These are phyloP conservation scores for Globisporangium uncinulatum DNA, from an alignment of 352 stramenopile genomes.

Conservation along the genomic window DNA sequence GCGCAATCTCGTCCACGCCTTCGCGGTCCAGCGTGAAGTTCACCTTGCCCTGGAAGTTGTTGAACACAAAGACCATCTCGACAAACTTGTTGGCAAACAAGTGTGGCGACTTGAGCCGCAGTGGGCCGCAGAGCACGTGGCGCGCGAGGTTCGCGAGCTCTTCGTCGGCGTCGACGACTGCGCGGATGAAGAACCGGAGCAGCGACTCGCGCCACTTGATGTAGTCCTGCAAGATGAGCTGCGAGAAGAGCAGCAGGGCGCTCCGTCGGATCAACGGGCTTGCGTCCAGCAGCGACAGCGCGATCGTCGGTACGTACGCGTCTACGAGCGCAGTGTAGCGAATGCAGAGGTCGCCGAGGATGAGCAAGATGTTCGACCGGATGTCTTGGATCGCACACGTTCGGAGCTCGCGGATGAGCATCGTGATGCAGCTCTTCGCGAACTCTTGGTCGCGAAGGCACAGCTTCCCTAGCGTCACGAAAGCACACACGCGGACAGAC, in stretches of 20 bases:
- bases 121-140: constrained; percentile 88
- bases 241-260: constrained; percentile 93
- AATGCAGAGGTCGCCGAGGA: constrained; percentile 95
- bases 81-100: constrained; percentile 97
- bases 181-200: constrained; percentile 93
- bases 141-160: constrained; percentile 90
- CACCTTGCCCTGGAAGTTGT: constrained; percentile 68
- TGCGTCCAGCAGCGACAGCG: constrained; percentile 88
- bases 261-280: constrained; percentile 90
- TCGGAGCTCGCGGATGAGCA: constrained; percentile 93
- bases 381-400: constrained; percentile 81
- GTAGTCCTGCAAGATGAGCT: constrained; percentile 97
- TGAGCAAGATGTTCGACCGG: constrained; percentile 95
- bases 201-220: constrained; percentile 98
- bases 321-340: constrained; percentile 96
- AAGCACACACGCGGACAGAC: constrained; percentile 88
- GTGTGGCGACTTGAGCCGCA: constrained; percentile 90
- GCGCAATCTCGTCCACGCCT: constrained; percentile 51
- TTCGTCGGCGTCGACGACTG: constrained; percentile 91
- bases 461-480: constrained; percentile 93
- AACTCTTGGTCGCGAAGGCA: constrained; percentile 93
- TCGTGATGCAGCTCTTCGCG: constrained; percentile 92
- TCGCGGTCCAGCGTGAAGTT: constrained; percentile 61
- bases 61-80: constrained; percentile 96
- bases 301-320: constrained; percentile 94